Percentiles rank a stretch among this genome's conserved stretches.
Evolutionary conservation across 768 basidiomycete species (phyloP).

Genomic region (Boletus subcaerulescens): DNA sequence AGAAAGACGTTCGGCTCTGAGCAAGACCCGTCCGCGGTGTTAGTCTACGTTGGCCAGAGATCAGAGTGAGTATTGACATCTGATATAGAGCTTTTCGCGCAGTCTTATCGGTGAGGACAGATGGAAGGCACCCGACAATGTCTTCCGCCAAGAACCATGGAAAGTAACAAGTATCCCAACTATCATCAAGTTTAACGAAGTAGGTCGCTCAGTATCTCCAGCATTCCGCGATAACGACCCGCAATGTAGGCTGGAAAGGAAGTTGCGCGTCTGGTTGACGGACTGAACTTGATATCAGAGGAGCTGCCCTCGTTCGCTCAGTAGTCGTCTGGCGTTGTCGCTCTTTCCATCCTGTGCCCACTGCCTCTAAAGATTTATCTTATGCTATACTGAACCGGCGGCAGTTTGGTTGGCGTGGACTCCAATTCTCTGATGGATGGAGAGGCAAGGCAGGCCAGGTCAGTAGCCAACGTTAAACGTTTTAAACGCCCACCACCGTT

Average conservation of each 20-base stretch:
- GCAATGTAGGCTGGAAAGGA: conserved; percentile 24
- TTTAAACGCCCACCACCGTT: not conserved
- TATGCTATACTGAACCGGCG: not conserved
- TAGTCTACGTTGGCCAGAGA: conserved; percentile 69
- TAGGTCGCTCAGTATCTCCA: conserved; percentile 32
- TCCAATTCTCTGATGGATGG: not conserved
- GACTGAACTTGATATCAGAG: conserved; percentile 21
- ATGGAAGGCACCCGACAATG: conserved; percentile 61
- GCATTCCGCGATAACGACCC: not conserved
- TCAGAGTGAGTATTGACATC: conserved; percentile 46
- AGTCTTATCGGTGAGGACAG: conserved; percentile 33
- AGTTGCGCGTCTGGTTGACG: conserved; percentile 29
- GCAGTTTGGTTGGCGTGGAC: too few species aligned
- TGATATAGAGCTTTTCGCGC: not conserved
- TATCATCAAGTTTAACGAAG: conserved; percentile 57
- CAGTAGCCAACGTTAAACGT: too few species aligned
- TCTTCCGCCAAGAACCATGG: conserved; percentile 64
- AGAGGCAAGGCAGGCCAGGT: not conserved
- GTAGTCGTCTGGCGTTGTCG: conserved; percentile 1
- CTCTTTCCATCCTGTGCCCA: conserved; percentile 3
- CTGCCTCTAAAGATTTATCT: not conserved
- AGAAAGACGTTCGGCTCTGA: conserved; percentile 45
- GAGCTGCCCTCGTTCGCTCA: conserved; percentile 21
- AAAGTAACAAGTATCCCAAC: conserved; percentile 60
- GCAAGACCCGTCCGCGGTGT: conserved; percentile 48